Base-by-base conservation (phyloP, 169 alveolate genomes). In the Eimeria tenella region DNA sequence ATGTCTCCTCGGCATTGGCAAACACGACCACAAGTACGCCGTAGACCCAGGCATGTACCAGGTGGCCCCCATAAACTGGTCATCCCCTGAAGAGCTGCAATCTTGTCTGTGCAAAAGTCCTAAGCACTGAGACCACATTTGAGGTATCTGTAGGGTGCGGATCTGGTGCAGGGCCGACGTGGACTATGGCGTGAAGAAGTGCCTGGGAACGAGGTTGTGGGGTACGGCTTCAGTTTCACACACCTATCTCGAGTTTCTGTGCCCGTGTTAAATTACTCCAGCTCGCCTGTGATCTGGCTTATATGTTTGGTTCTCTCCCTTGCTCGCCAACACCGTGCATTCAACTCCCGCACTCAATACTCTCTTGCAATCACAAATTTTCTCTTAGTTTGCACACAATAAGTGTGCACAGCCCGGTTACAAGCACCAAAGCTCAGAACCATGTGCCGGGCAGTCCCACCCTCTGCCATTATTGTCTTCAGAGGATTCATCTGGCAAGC, bases 181-280 rank as follows among this genome's bases (percentile, higher is more conserved):
- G 23, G 93, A 86, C 73, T 86, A 86, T 49, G 58, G 93, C 84
- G 81, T 86, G 42, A 70, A 58, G 52, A 86, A 86, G 73, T 86
- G 93, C 81, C 19, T 86, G 21, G 81, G 81, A n/a, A 50, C 93
- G 31, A 49, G 71, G 49, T 73, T 86, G 2, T 86, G 93, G 93
- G 86, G 89, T 81, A 21, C 21, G 89, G 8, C 23, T 53, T 68
- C 77, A 13, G n/a, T 23, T 68, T 7, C 9, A 17, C 17, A 65
- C 23, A 19, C 42, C 42, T 31, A 31, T 31, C 42, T 2, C 42
- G 42, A 31, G 42, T 31, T 31, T 31, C 42, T 2, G 42, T 31
- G 42, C 42, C 7, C 7, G 0, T 73, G 1, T 73, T 5, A 5
- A 5, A 6, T 50, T 73, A 8, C 82, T 8, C 1, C 82, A n/a